Percentiles rank a stretch among this genome's conserved stretches.
Evolutionary conservation across 805 yeast species (phyloP).

Genomic region (Saturnispora kantuleensis): DNA sequence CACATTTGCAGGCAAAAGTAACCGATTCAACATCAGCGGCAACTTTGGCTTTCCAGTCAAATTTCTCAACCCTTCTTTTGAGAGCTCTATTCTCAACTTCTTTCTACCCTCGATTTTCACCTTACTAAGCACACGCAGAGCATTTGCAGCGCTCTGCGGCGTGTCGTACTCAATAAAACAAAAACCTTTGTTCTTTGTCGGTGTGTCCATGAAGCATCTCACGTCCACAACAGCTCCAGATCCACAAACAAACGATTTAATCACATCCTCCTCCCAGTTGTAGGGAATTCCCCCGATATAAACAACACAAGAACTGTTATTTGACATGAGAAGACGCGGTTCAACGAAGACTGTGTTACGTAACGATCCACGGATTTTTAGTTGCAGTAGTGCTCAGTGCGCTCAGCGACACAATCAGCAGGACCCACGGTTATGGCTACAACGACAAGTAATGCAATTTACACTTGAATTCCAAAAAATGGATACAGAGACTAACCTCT

Average conservation of each 20-base stretch:
- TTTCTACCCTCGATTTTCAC: slow-evolving; percentile 37
- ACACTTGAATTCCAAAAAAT: too few species aligned
- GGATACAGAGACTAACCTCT: too few species aligned
- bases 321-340: slow-evolving; percentile 1
- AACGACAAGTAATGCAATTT: too few species aligned
- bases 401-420: too few species aligned
- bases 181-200: slow-evolving; percentile 55
- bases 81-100: slow-evolving; percentile 45
- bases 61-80: slow-evolving; percentile 48
- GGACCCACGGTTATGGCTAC: too few species aligned
- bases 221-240: slow-evolving; percentile 64
- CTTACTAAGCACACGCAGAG: slow-evolving; percentile 34
- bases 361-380: too few species aligned
- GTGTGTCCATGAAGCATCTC: slow-evolving; percentile 48
- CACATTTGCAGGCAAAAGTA: slow-evolving; percentile 47
- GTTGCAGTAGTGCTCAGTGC: too few species aligned
- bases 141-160: slow-evolving; percentile 44
- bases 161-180: slow-evolving; percentile 51
- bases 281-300: slow-evolving; percentile 58
- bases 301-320: slow-evolving; percentile 32
- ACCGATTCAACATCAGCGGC: slow-evolving; percentile 34
- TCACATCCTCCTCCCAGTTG: slow-evolving; percentile 58
- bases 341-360: too few species aligned
- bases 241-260: slow-evolving; percentile 60
- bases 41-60: slow-evolving; percentile 28